Evolutionary conservation across 2,329 filamentous ascomycete species (phyloP), one percentile per base, ranked within the genome.

Genomic region (Aspergillus spinulosporus): DNA sequence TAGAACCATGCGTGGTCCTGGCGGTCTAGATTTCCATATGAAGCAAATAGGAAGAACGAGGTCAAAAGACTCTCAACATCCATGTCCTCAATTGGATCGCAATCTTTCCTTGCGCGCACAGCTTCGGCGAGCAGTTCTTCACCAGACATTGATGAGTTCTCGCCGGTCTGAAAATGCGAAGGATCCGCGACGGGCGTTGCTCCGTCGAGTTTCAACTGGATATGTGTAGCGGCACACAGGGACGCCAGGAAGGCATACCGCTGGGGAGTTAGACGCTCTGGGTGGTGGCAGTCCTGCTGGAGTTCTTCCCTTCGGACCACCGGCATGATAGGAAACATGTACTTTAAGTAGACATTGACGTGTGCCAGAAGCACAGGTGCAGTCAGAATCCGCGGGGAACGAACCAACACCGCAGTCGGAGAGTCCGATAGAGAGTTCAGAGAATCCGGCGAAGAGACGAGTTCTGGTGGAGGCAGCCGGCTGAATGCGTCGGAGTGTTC

Each of bases 1-100:
- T 90, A 85, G 67, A 86, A 92, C 89, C 89, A 93, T 1, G 88
- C 89, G 70, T 86, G 86, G 60, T 88, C 85, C 69, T 92, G 88
- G 69, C 86, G 80, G 60, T 91, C 88, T 46, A 90, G 76, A 37
- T 84, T 87, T 59, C 88, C 87, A 69, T 88, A 84, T 56, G 86
- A 87, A 37, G 84, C 87, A 64, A 90, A 92, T 28, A 93, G 71
- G 70, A 93, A 92, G 72, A 89, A 91, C 52, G 87, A 91, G n/a
- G 88, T 90, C 57, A 86, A 84, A 8, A 78, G 68, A 6, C 66
- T 72, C 44, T 73, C 71, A 21, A 77, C 61, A 15, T 66, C 73
- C n/a, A 76, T 68, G 21, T 71, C 68, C 14, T 77, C 76, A 15
- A 77, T 65, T 28, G 74, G 63, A 47, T 78, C 72, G 46, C 72